phyloP scores from a whole-genome alignment of 1,284 basidiomycete species.

The Rhodotorula sp. region DNA sequence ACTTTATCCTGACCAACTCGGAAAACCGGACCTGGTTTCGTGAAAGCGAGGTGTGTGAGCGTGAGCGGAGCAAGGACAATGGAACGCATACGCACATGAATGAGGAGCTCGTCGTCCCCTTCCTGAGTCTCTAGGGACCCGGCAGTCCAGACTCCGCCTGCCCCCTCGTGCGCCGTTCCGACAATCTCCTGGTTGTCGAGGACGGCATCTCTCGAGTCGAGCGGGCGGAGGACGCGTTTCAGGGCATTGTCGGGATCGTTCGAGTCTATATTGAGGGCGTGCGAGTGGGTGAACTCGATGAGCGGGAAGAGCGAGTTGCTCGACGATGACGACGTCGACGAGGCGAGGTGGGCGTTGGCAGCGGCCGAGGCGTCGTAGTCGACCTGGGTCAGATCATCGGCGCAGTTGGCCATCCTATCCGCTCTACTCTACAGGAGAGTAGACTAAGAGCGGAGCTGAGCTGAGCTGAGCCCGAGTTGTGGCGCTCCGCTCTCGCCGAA shows the following conservation, averaged over 20 bases:
- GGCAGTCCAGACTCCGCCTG: conserved; percentile 57
- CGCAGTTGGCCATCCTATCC: conserved; percentile 24
- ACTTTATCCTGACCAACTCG: conserved; percentile 69
- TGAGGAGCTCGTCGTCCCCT: conserved; percentile 59
- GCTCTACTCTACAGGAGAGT: background rate
- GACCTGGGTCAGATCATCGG: conserved; percentile 35
- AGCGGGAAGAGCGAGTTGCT: conserved; percentile 36
- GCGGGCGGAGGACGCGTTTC: conserved; percentile 29
- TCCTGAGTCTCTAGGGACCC: conserved; percentile 33
- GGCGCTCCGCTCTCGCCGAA: background rate
- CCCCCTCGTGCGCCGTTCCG: conserved; percentile 59
- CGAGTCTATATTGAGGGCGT: conserved; percentile 28
- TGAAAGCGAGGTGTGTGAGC: background rate
- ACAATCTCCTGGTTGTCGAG: conserved; percentile 74
- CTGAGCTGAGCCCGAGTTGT: background rate
- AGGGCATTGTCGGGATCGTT: background rate
- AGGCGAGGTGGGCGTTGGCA: conserved; percentile 7
- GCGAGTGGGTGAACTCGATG: conserved; percentile 23
- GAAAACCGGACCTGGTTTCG: conserved; percentile 55
- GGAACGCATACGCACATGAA: conserved; percentile 53
- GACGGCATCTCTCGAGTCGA: conserved; percentile 62
- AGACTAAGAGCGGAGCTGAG: too few species aligned
- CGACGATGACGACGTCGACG: conserved; percentile 17
- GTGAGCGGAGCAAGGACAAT: background rate
- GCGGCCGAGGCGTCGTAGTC: conserved; percentile 20